Conservation (phyloP, 2,329 filamentous ascomycete species). For the Neofusicoccum cordaticola region DNA sequence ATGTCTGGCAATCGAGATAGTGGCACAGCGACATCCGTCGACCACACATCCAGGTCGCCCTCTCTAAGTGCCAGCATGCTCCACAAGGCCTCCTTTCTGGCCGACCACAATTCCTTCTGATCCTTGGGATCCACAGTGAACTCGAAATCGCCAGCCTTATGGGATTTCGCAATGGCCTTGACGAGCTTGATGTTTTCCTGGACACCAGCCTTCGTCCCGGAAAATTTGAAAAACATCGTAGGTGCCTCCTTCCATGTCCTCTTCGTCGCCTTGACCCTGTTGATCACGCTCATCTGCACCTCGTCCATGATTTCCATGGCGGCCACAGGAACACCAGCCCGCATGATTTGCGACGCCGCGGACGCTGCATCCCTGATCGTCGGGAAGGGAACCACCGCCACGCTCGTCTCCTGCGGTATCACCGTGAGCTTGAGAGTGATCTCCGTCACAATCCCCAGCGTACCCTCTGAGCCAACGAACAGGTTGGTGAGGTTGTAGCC, state of each 20-base stretch:
- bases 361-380: constrained; percentile 72
- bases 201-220: constrained; percentile 68
- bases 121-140: constrained; percentile 55
- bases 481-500: constrained; percentile 80
- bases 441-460: constrained; percentile 76
- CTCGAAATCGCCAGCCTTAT: constrained; percentile 56
- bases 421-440: constrained; percentile 77
- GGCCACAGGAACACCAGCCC: constrained; percentile 68
- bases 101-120: constrained; percentile 58
- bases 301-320: constrained; percentile 88
- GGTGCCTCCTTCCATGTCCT: constrained; percentile 73
- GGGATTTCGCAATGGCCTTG: constrained; percentile 61
- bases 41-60: constrained; percentile 59
- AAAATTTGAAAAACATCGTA: constrained; percentile 82
- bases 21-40: constrained; percentile 60
- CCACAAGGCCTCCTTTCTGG: constrained; percentile 60
- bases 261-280: constrained; percentile 67
- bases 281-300: constrained; percentile 81
- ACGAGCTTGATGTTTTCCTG: constrained; percentile 72
- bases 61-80: constrained; percentile 57
- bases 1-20: constrained; percentile 62
- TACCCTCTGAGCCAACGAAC: constrained; percentile 80
- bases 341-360: constrained; percentile 73
- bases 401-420: constrained; percentile 70
- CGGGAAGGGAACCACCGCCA: constrained; percentile 77